These are phyloP conservation scores for Arachis hypogaea DNA, from an alignment of 306 rosid species.

Conservation along the genomic window DNA sequence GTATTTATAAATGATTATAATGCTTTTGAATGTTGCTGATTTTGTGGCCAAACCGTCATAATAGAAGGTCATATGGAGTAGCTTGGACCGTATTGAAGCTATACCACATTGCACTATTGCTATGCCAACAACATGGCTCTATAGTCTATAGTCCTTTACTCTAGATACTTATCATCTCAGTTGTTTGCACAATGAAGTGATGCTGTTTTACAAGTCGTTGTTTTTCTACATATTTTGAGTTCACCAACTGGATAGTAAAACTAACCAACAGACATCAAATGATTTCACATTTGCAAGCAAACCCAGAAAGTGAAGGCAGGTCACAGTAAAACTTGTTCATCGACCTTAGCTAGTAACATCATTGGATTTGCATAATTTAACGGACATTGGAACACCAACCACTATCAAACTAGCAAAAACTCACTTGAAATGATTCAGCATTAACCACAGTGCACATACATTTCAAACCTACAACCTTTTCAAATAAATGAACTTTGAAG, in stretches of 20 bases:
- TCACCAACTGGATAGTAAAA: background rate
- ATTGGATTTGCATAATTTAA: background rate
- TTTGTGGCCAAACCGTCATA: background rate
- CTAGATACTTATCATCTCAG: background rate
- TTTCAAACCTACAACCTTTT: background rate
- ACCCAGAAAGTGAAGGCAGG: background rate
- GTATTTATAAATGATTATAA: background rate
- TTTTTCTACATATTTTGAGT: background rate
- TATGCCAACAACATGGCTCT: background rate
- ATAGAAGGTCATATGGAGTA: no score
- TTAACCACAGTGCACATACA: background rate
- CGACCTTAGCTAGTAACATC: background rate
- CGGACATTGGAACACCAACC: background rate
- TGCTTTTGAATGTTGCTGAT: background rate
- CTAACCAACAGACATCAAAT: background rate
- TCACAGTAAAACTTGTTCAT: background rate
- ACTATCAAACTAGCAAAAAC: background rate
- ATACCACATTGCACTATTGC: background rate
- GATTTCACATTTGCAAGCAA: background rate
- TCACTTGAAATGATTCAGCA: background rate
- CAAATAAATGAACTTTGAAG: background rate
- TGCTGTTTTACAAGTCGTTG: background rate
- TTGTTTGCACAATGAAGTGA: background rate
- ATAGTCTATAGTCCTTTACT: background rate
- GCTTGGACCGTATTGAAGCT: no score